Evolutionary conservation across 2,329 filamentous ascomycete species (phyloP), one percentile per base, ranked within the genome.

Genomic region (Xylaria sp.): DNA sequence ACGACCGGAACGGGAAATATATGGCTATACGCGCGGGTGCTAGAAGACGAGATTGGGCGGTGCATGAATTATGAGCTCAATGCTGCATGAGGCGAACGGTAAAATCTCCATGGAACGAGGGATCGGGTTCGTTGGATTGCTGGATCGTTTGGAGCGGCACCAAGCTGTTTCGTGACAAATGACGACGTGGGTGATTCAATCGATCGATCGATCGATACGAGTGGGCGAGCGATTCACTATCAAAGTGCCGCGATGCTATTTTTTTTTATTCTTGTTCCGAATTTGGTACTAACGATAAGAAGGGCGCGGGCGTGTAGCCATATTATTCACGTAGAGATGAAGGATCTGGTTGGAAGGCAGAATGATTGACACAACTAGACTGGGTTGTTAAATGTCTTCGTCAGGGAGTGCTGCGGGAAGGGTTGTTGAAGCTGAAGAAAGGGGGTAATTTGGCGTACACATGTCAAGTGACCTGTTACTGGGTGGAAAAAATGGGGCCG

Each of bases 21-120:
- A 51, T n/a, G 23, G 15, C 23, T 67, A 55, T 68, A 39, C 41
- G 52, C 33, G 31, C 49, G 41, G 41, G 31, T 58, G 55, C 55
- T 41, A 57, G 54, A 43, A 66, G 63, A 62, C 20, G 69, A 65
- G 62, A 41, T 49, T 41, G 41, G 64, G 36, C 20, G 65, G 69
- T 71, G 73, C 75, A 76, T 75, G 69, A 73, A 75, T 71, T 70
- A 74, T 72, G 68, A 74, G 68, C 67, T 72, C 69, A 70, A 64
- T 62, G 71, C 59, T 51, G 71, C 64, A 67, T 62, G 41, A 68
- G 57, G 65, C 62, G 51, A 56, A 61, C 28, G 58, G 68, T 48
- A 67, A 55, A 63, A 66, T 67, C 70, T 67, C 67, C 75, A 69
- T 72, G 70, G 74, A 74, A 74, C 69, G 69, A 62, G 67, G 68